Conservation (phyloP, 1,284 basidiomycete species). For the Rhodotorula sp. region DNA sequence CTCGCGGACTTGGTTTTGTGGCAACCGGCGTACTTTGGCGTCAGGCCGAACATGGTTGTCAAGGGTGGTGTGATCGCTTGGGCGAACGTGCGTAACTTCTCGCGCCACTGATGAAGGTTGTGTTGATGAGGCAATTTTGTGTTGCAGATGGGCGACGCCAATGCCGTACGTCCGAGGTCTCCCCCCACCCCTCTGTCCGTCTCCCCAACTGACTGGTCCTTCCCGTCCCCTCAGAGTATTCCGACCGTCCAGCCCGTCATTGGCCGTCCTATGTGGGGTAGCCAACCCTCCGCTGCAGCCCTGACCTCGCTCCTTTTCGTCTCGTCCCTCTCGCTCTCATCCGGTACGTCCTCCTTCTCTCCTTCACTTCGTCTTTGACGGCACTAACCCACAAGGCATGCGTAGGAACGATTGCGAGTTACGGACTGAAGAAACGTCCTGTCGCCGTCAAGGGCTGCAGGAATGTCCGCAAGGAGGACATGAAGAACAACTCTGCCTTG, state of each 20-base stretch:
- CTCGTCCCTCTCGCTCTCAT: constrained; percentile 67
- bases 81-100: constrained; percentile 62
- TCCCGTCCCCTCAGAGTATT: constrained; percentile 58
- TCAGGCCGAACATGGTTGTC: constrained; percentile 85
- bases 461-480: constrained; percentile 73
- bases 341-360: constrained; percentile 49
- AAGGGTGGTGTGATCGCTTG: constrained; percentile 92
- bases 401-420: constrained; percentile 60
- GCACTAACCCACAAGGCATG: background rate
- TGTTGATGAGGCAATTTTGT: background rate
- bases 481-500: constrained; percentile 85
- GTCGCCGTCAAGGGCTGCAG: constrained; percentile 78
- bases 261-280: constrained; percentile 85
- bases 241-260: constrained; percentile 87
- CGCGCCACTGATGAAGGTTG: too few relatives aligned
- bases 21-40: constrained; percentile 88
- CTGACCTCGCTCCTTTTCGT: constrained; percentile 82
- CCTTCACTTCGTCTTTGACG: background rate
- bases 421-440: constrained; percentile 70
- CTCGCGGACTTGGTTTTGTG: constrained; percentile 93
- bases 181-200: background rate
- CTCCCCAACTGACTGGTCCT: background rate
- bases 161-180: constrained; percentile 36
- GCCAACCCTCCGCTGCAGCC: constrained; percentile 68
- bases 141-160: constrained; percentile 44